A percentile compares a stretch with the other conserved stretches of the same genome.
Evolutionary conservation across 164 flowering plant species (phyloP).

Genomic region (Akebia trifoliata): DNA sequence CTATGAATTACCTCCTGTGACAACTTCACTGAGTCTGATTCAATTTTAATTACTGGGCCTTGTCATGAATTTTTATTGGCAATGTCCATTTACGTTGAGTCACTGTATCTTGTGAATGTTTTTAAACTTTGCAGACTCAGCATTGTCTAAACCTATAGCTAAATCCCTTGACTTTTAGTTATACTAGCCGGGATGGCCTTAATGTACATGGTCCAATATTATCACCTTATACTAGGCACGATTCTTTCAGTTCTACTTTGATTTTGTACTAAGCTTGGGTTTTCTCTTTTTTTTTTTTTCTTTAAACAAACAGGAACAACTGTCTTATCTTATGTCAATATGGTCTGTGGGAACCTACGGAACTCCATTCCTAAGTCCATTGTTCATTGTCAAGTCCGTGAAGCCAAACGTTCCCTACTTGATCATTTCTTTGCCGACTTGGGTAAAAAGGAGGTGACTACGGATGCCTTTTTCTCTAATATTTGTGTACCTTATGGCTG

Average conservation of each 20-base stretch:
- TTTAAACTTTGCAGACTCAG: too few relatives aligned
- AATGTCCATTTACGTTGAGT: too few relatives aligned
- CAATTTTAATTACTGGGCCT: too few relatives aligned
- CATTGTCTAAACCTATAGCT: too few relatives aligned
- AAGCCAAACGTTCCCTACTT: conserved; percentile 83
- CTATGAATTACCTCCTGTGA: too few relatives aligned
- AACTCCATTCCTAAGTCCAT: conserved; percentile 88
- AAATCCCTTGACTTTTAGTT: neutral
- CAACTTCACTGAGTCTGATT: too few relatives aligned
- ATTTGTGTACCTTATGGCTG: neutral
- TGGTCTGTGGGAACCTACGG: conserved; percentile 72
- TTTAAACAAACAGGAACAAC: conserved; percentile 53
- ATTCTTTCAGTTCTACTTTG: neutral
- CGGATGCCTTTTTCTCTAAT: neutral
- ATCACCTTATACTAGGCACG: neutral
- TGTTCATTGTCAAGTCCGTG: conserved; percentile 74
- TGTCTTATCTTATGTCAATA: conserved; percentile 76
- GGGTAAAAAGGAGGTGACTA: conserved; percentile 69
- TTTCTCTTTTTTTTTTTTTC: conserved; percentile 3
- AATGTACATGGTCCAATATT: neutral
- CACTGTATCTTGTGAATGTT: too few relatives aligned
- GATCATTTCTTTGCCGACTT: conserved; percentile 80
- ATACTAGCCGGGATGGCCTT: too few relatives aligned
- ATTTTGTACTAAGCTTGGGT: neutral
- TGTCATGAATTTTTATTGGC: too few relatives aligned